These are phyloP conservation scores for Aspergillus carbonarius DNA, from an alignment of 2,329 filamentous ascomycete genomes.

Conservation along the genomic window DNA sequence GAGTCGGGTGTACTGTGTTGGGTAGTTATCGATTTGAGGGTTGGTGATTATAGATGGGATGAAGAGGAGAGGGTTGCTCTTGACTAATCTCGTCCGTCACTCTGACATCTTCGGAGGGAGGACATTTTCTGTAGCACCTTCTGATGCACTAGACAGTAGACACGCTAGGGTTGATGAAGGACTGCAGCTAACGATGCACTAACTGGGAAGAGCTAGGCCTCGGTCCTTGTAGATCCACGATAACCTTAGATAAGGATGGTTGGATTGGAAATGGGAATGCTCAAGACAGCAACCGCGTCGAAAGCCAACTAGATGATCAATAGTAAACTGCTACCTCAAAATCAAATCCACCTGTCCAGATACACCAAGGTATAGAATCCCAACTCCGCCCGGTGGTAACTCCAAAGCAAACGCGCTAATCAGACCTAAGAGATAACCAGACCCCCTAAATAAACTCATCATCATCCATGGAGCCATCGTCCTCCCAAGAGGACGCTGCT, in stretches of 20 bases:
- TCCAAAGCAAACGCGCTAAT: conserved; percentile 3
- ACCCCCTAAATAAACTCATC: conserved; percentile 31
- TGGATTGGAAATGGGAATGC: background rate
- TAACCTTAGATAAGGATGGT: conserved; percentile 6
- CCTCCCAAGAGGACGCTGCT: conserved; percentile 6
- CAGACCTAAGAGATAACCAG: background rate
- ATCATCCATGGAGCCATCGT: conserved; percentile 31
- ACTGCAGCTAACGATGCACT: background rate
- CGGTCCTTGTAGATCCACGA: conserved; percentile 3
- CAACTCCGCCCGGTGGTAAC: background rate
- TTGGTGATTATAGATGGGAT: too few species aligned
- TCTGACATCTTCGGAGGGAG: too few species aligned
- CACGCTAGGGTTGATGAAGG: background rate
- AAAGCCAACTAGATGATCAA: too few species aligned
- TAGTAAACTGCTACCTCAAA: too few species aligned
- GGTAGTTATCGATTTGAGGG: too few species aligned
- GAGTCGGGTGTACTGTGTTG: too few species aligned
- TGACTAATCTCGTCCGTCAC: too few species aligned
- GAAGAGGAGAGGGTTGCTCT: too few species aligned
- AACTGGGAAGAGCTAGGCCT: background rate
- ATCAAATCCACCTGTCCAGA: background rate
- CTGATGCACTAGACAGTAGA: too few species aligned
- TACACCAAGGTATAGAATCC: background rate
- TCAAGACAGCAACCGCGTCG: too few species aligned
- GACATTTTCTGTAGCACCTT: too few species aligned